Evolutionary conservation across 129 eudicot genomes (phyloP), one percentile per base, ranked within the genome.

Genomic region (Artemisia tridentata): DNA sequence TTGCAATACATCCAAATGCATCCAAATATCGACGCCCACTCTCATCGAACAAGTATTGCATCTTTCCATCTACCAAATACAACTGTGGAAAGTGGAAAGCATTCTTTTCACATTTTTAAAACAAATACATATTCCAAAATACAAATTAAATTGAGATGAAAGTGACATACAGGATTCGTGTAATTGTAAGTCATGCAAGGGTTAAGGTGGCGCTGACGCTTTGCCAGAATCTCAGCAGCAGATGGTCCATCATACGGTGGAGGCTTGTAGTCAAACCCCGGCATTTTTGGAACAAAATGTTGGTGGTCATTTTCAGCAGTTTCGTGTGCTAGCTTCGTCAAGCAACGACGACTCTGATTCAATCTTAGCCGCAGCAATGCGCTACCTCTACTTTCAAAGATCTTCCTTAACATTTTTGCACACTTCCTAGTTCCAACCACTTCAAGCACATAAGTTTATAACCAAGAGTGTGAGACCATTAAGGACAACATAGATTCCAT

Each of bases 1-100:
- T 86, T 11, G 96, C 96, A 75, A 89, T 89, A 66, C 96, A 92
- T 14, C 89, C 96, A 69, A 86, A 89, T 0, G 81, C 96, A 59
- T 89, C 96, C 41, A 89, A 55, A 76, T 86, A 89, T 67, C 96
- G 74, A 18, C 90, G 72, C 3, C 96, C 96, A 3, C 71, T 84
- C 4, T 86, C 90, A 69, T 89, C 96, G 65, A 73, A 89, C 71
- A 89, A 31, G 72, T 89, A 89, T 34, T 89, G 96, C 96, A 84
- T 89, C 86, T 85, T 89, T 69, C 96, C 96, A 63, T 86, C 89
- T 20, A 89, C 96, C 84, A 89, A 70, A 74, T 69, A 73, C 76
- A 89, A 57, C 96, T 89, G 86, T 71, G 11, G 3, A 61, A 41
- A 21, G n/a, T n/a, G n/a, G 54, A 76, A 51, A 51, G 45, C 45